Percentiles rank a stretch among this genome's conserved stretches.
These are phyloP conservation scores for Mentha longifolia DNA, from an alignment of 257 asterid species.

Conservation along the genomic window DNA sequence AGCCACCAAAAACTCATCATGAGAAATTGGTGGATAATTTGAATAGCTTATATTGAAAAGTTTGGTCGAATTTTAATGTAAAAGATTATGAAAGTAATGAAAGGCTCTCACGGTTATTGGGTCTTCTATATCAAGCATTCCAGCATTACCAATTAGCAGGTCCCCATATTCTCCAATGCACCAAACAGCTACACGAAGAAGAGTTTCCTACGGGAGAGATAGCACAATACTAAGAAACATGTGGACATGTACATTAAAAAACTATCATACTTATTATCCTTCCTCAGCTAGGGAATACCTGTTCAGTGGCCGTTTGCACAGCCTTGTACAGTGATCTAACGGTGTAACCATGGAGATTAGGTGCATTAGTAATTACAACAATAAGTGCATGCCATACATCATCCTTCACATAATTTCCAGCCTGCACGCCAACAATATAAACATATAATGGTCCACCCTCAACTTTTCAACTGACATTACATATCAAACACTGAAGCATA, in stretches of 20 bases:
- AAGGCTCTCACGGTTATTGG: conserved; percentile 71
- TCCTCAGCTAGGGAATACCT: conserved; percentile 49
- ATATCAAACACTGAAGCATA: not conserved
- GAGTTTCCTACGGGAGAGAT: conserved; percentile 68
- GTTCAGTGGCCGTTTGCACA: conserved; percentile 65
- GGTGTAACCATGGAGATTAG: conserved; percentile 84
- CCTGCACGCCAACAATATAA: conserved; percentile 48
- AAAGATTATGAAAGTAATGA: not conserved
- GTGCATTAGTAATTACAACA: conserved; percentile 82
- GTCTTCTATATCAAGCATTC: conserved; percentile 75
- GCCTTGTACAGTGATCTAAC: conserved; percentile 80
- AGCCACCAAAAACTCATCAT: conserved; percentile 7
- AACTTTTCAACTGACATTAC: not conserved
- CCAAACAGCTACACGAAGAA: conserved; percentile 93
- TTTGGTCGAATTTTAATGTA: not conserved
- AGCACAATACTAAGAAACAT: conserved; percentile 25
- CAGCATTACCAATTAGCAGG: conserved; percentile 67
- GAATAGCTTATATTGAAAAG: not conserved
- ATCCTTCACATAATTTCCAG: conserved; percentile 89
- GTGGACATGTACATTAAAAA: conserved; percentile 9
- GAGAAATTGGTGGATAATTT: conserved; percentile 16
- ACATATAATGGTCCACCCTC: conserved; percentile 13
- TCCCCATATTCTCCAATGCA: conserved; percentile 97
- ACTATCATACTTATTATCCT: conserved; percentile 21
- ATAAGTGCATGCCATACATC: conserved; percentile 94